A percentile compares a stretch with the other conserved stretches of the same genome.
Evolutionary conservation across 2,329 filamentous ascomycete genomes (phyloP).

Genomic region (Calonectria hongkongensis): DNA sequence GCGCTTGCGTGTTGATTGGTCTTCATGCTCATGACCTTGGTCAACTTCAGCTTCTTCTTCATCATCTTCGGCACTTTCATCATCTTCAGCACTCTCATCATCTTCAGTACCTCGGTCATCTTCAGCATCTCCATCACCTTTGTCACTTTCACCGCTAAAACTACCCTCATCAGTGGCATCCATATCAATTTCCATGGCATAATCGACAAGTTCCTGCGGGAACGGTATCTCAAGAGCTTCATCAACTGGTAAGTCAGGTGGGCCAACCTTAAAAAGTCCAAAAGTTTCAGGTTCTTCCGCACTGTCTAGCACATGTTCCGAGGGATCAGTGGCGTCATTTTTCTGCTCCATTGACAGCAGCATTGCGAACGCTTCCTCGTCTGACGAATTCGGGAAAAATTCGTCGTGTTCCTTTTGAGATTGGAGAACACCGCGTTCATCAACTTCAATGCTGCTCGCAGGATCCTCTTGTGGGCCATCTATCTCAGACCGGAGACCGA

Average conservation of each 20-base stretch:
- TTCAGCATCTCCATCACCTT: neutral
- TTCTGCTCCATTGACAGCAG: constrained; percentile 45
- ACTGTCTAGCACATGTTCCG: neutral
- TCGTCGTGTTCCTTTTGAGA: constrained; percentile 68
- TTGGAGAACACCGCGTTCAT: constrained; percentile 75
- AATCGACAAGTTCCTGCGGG: constrained; percentile 61
- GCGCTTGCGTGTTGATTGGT: constrained; percentile 38
- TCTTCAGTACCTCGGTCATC: neutral
- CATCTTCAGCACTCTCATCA: neutral
- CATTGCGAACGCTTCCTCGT: constrained; percentile 67
- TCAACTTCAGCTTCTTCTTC: neutral
- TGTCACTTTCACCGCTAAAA: neutral
- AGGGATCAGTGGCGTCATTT: neutral
- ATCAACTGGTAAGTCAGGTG: constrained; percentile 62
- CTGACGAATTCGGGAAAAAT: constrained; percentile 70
- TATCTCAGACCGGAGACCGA: constrained; percentile 62
- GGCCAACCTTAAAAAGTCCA: constrained; percentile 63
- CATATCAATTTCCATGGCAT: constrained; percentile 62
- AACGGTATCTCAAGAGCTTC: constrained; percentile 62
- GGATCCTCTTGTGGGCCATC: constrained; percentile 56
- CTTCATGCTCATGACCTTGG: neutral
- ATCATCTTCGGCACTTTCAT: neutral
- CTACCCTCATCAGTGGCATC: constrained; percentile 36
- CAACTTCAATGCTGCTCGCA: constrained; percentile 74
- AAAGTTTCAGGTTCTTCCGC: constrained; percentile 45